phyloP scores from a whole-genome alignment of 2,329 filamentous ascomycete genomes.

The Daldinia eschscholtzii region DNA sequence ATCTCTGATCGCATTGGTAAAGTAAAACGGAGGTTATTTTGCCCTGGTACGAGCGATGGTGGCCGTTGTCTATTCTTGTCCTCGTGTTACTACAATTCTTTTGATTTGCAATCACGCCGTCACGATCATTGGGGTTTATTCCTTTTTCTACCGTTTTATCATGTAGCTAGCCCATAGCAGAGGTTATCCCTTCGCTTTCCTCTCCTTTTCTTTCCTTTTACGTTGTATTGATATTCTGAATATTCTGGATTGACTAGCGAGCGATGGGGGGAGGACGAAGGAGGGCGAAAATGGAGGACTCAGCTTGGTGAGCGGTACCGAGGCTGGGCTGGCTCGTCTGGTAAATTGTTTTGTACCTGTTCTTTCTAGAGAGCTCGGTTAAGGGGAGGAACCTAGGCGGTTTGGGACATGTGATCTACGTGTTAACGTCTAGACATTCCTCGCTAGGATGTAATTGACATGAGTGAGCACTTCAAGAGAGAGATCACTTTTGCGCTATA shows the following conservation, averaged over 20 bases:
- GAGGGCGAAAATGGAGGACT: slow-evolving; percentile 18
- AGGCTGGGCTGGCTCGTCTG: slow-evolving; percentile 29
- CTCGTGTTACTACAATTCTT: slow-evolving; percentile 20
- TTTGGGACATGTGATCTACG: slow-evolving; percentile 32
- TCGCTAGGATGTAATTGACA: slow-evolving; percentile 41
- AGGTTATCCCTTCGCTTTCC: neutral
- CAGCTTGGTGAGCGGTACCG: slow-evolving; percentile 25
- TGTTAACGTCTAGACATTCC: slow-evolving; percentile 28
- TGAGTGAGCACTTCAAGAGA: slow-evolving; percentile 34
- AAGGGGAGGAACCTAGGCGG: slow-evolving; percentile 18
- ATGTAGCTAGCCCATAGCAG: slow-evolving; percentile 25
- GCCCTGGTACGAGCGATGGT: slow-evolving; percentile 19
- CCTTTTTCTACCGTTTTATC: slow-evolving; percentile 13
- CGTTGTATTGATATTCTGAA: slow-evolving; percentile 20
- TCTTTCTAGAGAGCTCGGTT: slow-evolving; percentile 19
- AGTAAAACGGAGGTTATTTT: slow-evolving; percentile 30
- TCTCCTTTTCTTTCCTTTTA: slow-evolving; percentile 11
- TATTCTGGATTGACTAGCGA: slow-evolving; percentile 8
- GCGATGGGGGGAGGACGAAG: slow-evolving; percentile 2
- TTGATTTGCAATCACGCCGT: slow-evolving; percentile 34
- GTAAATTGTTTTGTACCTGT: slow-evolving; percentile 36
- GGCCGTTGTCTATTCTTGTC: slow-evolving; percentile 30
- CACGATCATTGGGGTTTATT: slow-evolving; percentile 36
- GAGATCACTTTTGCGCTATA: slow-evolving; percentile 15
- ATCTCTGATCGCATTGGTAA: slow-evolving; percentile 38